Evolutionary conservation across 2,329 filamentous ascomycete genomes (phyloP), one percentile per base, ranked within the genome.

Genomic region (Gnomoniopsis smithogilvyi): DNA sequence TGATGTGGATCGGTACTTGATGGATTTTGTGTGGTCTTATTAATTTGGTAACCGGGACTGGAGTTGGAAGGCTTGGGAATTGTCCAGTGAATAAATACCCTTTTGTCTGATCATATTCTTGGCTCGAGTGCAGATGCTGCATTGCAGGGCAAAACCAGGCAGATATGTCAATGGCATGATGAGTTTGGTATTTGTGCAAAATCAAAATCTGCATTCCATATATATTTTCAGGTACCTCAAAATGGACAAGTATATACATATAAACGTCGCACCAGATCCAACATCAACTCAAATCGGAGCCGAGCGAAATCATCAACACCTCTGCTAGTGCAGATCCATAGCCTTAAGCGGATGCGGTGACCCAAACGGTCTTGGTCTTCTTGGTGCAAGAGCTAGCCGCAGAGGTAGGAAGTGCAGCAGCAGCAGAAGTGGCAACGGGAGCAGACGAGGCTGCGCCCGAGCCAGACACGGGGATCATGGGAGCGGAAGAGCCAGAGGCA

Each of bases 281-380:
- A n/a, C 36, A 41, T n/a, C 36, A 41, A 41, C 36, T 8, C 26
- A 41, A 41, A 41, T 1, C 4, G 11, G 36, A 41, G 36, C 6
- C 36, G 36, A 41, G 36, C 15, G 17, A 8, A 12, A 41, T n/a
- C 36, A 41, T n/a, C 36, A n/a, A 38, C 14, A 21, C 8, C 2
- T 12, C 24, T 46, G 19, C 15, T n/a, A 3, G 7, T 17, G 14
- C 3, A 43, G 19, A 8, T 45, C 22, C 36, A 24, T 3, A 14
- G 21, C 30, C 3, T 33, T 52, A 61, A 26, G 24, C 51, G 52
- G 59, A 62, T n/a, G 50, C 53, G 30, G 60, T 62, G 22, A 60
- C 60, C n/a, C 54, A 62, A 14, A 62, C 53, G 6, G 60, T 62
- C 45, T 56, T 62, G 22, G 56, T 59, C 60, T 43, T 62, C 60